A percentile compares a stretch with the other conserved stretches of the same genome.
Conservation (phyloP, 257 asterid genomes). For the Nicotiana undulata region DNA sequence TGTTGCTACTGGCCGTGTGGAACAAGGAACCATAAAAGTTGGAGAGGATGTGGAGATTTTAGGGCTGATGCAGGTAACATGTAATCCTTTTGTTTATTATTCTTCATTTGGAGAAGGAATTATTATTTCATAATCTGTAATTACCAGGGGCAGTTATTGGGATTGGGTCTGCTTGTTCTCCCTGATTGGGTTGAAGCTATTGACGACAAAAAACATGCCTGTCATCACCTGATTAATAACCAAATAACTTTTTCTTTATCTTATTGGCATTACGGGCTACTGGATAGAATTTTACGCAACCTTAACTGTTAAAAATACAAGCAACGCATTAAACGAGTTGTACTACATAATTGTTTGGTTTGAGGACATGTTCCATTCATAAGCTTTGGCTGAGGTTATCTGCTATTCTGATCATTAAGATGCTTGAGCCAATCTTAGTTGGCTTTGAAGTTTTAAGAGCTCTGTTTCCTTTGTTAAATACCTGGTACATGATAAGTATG, state of each 20-base stretch:
- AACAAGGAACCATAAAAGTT: slow-evolving; percentile 85
- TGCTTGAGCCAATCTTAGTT: not conserved
- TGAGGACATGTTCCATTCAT: not conserved
- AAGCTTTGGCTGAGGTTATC: not conserved
- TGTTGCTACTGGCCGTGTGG: slow-evolving; percentile 99
- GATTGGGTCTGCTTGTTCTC: not conserved
- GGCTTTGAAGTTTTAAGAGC: not conserved
- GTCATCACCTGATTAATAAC: not conserved
- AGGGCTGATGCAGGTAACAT: slow-evolving; percentile 70
- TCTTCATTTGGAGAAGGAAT: not conserved
- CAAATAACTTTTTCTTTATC: not conserved
- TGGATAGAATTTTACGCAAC: not conserved
- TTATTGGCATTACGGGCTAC: not conserved
- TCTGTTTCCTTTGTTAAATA: not conserved
- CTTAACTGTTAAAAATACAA: not conserved
- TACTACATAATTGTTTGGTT: not conserved
- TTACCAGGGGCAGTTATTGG: not conserved
- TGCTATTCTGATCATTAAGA: not conserved
- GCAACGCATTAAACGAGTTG: not conserved
- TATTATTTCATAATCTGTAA: not conserved
- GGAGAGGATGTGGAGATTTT: slow-evolving; percentile 95
- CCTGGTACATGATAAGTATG: not conserved
- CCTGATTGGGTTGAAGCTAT: not conserved
- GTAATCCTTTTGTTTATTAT: not conserved
- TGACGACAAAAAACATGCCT: not conserved